These are phyloP conservation scores for Pseudocercospora ulei DNA, from an alignment of 2,329 filamentous ascomycete species.

Conservation along the genomic window DNA sequence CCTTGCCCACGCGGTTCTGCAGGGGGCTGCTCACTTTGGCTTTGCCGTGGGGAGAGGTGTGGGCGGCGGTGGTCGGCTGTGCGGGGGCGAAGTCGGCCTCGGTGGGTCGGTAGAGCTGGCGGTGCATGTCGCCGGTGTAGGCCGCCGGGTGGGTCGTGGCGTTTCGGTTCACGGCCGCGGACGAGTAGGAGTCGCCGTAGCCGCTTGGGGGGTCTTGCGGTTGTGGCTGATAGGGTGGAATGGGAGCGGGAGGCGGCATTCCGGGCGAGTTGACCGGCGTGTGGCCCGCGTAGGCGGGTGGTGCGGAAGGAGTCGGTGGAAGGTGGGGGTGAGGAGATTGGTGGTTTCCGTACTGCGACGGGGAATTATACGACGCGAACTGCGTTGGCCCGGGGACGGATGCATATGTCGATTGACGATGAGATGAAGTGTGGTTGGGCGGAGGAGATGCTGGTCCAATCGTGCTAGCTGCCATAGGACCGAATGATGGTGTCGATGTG, in stretches of 20 bases:
- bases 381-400: slow-evolving; percentile 28
- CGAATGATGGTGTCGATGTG: slow-evolving; percentile 22
- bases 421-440: slow-evolving; percentile 32
- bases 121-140: slow-evolving; percentile 50
- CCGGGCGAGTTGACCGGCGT: slow-evolving; percentile 36
- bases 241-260: slow-evolving; percentile 33
- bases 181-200: slow-evolving; percentile 49
- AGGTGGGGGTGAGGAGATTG: slow-evolving; percentile 26
- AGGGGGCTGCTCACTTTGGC: slow-evolving; percentile 10
- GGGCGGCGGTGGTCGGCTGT: slow-evolving; percentile 8
- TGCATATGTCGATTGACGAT: slow-evolving; percentile 24
- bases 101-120: slow-evolving; percentile 60
- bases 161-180: slow-evolving; percentile 29
- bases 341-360: slow-evolving; percentile 24
- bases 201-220: slow-evolving; percentile 36
- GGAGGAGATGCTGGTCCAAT: slow-evolving; percentile 23
- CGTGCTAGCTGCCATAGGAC: slow-evolving; percentile 23
- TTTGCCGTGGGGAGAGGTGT: slow-evolving; percentile 14
- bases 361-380: slow-evolving; percentile 34
- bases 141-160: slow-evolving; percentile 28
- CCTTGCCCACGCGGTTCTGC: slow-evolving; percentile 13
- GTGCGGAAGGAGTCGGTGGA: slow-evolving; percentile 32
- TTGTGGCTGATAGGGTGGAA: slow-evolving; percentile 26
- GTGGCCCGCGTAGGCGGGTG: slow-evolving; percentile 32
- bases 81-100: slow-evolving; percentile 44